phyloP scores from a whole-genome alignment of 345 rosid species.

The Melaleuca alternifolia region DNA sequence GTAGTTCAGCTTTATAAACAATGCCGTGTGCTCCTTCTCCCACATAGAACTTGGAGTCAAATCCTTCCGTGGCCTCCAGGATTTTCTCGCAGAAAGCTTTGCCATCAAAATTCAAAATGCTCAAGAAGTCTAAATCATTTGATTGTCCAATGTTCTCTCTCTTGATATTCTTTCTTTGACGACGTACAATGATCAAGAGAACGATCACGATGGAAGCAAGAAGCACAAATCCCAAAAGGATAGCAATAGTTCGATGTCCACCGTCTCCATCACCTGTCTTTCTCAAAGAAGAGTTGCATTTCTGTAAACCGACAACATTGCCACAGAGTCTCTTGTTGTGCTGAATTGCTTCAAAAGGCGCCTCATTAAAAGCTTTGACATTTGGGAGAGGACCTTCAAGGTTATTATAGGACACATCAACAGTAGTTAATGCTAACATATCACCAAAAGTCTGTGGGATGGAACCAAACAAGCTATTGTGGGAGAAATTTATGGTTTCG shows the following conservation, averaged over 20 bases:
- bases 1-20: not conserved
- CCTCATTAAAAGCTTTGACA: not conserved
- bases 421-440: slow-evolving; percentile 1
- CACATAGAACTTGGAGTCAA: not conserved
- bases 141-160: not conserved
- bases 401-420: slow-evolving; percentile 10
- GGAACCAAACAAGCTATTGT: slow-evolving; percentile 7
- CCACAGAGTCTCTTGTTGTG: slow-evolving; percentile 13
- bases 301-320: not conserved
- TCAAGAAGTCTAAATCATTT: not conserved
- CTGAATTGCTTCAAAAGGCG: not conserved
- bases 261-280: not conserved
- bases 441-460: slow-evolving; percentile 1
- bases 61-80: not conserved
- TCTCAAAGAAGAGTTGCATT: not conserved
- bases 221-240: not conserved
- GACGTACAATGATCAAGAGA: not conserved
- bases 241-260: not conserved
- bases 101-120: slow-evolving; percentile 1
- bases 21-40: slow-evolving; percentile 6
- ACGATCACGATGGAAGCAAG: not conserved
- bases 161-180: not conserved
- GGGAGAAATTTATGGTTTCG: slow-evolving; percentile 11
- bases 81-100: not conserved
- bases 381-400: not conserved